Evolutionary conservation across 73 alveolate genomes (phyloP).

Genomic region (Paramecium pentaurelia): DNA sequence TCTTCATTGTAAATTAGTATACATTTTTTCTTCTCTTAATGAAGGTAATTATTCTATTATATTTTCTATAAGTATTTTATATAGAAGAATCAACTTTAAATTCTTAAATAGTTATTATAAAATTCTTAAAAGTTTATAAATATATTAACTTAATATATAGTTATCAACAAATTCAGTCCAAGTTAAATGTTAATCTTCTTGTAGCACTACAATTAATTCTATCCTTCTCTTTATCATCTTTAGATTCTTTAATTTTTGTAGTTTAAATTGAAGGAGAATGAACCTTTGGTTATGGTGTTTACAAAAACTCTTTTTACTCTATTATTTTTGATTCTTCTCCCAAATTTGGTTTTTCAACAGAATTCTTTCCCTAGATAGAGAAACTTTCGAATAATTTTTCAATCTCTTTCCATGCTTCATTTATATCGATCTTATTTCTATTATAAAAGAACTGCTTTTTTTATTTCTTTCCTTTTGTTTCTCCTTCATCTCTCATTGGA

Average conservation of each 20-base stretch:
- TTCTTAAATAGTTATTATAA: neutral
- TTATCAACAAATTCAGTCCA: neutral
- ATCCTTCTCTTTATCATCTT: neutral
- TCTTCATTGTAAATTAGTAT: neutral
- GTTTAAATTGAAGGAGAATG: neutral
- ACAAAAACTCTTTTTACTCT: neutral
- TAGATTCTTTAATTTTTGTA: neutral
- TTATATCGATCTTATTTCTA: neutral
- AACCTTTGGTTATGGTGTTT: neutral
- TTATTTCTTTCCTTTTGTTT: neutral
- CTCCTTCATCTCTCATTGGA: neutral
- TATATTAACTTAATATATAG: neutral
- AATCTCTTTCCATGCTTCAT: neutral
- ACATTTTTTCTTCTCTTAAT: neutral
- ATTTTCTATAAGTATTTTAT: no score
- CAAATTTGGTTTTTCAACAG: neutral
- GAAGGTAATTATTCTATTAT: no score
- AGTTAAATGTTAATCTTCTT: neutral
- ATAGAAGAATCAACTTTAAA: neutral
- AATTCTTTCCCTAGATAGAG: neutral
- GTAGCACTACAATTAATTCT: neutral
- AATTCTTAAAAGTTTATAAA: neutral
- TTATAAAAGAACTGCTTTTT: neutral
- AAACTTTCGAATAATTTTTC: neutral
- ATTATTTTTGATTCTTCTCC: neutral